Evolutionary conservation across 2,329 filamentous ascomycete species (phyloP), one percentile per base, ranked within the genome.

Genomic region (Fusarium torulosum): DNA sequence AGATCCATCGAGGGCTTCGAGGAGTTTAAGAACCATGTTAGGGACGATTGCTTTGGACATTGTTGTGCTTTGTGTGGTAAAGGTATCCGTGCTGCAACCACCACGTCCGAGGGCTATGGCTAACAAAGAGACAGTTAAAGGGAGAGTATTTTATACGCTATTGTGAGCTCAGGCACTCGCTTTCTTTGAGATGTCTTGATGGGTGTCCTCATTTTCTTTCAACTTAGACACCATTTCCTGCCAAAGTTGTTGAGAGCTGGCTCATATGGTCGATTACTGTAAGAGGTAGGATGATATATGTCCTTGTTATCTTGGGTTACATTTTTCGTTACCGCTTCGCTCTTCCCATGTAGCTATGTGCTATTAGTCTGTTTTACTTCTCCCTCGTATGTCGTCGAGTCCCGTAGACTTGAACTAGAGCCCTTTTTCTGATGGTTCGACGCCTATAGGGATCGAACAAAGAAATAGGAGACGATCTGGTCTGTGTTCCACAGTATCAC

Each of bases 351-450:
- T n/a, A n/a, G 4, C 15, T n/a, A n/a, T 19, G 8, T n/a, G 17
- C 10, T 19, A 17, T 19, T 17, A 2, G 8, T 37, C 4, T 37
- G 7, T n/a, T 37, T 19, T n/a, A 6, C 10, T 19, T n/a, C 35
- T 37, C 17, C 9, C 35, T 37, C 5, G 8, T 10, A n/a, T 17
- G 17, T 10, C 4, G 35, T 37, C 35, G 17, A 37, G 35, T n/a
- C 8, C 17, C 13, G 19, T 9, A 19, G 20, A 23, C 42, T n/a
- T 9, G 21, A 31, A 20, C 42, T 35, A 19, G 10, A 42, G n/a
- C 23, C 27, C 35, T 59, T 59, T 59, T 53, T 50, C 11, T 15
- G 21, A 17, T 10, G 14, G n/a, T 17, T 42, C 17, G 15, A 33
- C 13, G 27, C 17, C 15, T 9, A 9, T 21, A 31, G 10, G n/a